phyloP scores from a whole-genome alignment of 371 early-diverging fungal species.

The Batrachochytrium dendrobatidis region DNA sequence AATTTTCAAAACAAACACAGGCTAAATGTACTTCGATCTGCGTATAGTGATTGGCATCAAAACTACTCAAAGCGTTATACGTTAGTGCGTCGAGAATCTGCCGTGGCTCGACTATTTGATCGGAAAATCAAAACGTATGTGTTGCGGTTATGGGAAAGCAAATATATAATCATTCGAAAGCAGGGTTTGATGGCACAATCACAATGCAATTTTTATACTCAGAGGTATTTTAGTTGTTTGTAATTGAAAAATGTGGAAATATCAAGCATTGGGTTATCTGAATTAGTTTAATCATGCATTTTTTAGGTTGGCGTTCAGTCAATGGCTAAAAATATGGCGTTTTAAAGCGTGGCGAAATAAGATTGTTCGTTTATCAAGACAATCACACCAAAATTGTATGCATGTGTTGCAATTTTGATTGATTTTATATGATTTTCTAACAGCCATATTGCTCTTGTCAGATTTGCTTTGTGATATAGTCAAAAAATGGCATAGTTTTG shows the following conservation, averaged over 20 bases:
- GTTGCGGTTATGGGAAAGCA: not conserved
- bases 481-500: not conserved
- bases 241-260: no score
- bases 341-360: no score
- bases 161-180: not conserved
- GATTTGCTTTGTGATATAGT: not conserved
- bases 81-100: no score
- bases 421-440: not conserved
- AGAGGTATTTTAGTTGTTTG: not conserved
- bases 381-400: not conserved
- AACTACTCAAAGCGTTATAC: no score
- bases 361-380: no score
- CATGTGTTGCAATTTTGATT: not conserved
- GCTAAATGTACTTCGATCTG: not conserved
- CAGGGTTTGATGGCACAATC: not conserved
- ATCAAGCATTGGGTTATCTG: no score
- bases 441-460: not conserved
- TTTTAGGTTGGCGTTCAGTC: no score
- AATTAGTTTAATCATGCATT: no score
- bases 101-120: no score
- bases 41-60: not conserved
- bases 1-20: not conserved
- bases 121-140: no score
- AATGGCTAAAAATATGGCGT: no score
- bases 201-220: not conserved